These are phyloP conservation scores for Chrysanthemum makinoi DNA, from an alignment of 129 eudicot genomes.

Conservation along the genomic window DNA sequence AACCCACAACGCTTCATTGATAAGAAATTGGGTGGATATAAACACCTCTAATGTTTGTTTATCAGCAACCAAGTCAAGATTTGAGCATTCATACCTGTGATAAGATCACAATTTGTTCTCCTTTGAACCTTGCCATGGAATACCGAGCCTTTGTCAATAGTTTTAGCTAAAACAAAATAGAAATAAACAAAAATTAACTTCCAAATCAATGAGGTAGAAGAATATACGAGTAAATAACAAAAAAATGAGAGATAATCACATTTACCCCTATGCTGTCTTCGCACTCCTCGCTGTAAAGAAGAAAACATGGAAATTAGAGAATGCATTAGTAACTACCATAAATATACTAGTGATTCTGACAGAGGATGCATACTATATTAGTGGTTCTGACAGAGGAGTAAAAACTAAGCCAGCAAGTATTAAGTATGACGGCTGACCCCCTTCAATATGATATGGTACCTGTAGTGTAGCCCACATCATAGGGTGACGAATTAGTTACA, in stretches of 20 bases:
- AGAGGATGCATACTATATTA: slow-evolving; percentile 68
- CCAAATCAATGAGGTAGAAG: not conserved
- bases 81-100: slow-evolving; percentile 66
- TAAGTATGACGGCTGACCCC: slow-evolving; percentile 84
- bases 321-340: not conserved
- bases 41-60: not conserved
- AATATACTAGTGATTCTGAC: not conserved
- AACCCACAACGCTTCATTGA: not conserved
- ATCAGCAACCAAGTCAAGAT: not conserved
- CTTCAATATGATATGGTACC: slow-evolving; percentile 96
- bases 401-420: slow-evolving; percentile 96
- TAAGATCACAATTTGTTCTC: slow-evolving; percentile 87
- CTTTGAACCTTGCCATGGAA: slow-evolving; percentile 79
- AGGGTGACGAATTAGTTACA: slow-evolving; percentile 5
- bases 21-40: not conserved
- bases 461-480: slow-evolving; percentile 28
- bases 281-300: slow-evolving; percentile 65
- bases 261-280: slow-evolving; percentile 92
- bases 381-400: slow-evolving; percentile 91
- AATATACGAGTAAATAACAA: slow-evolving; percentile 5
- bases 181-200: slow-evolving; percentile 13
- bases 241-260: slow-evolving; percentile 4
- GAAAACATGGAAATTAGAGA: slow-evolving; percentile 11
- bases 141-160: slow-evolving; percentile 89
- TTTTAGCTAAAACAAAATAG: slow-evolving; percentile 50